Base-by-base conservation (phyloP, 805 yeast genomes). In the Candida cerambycidarum region DNA sequence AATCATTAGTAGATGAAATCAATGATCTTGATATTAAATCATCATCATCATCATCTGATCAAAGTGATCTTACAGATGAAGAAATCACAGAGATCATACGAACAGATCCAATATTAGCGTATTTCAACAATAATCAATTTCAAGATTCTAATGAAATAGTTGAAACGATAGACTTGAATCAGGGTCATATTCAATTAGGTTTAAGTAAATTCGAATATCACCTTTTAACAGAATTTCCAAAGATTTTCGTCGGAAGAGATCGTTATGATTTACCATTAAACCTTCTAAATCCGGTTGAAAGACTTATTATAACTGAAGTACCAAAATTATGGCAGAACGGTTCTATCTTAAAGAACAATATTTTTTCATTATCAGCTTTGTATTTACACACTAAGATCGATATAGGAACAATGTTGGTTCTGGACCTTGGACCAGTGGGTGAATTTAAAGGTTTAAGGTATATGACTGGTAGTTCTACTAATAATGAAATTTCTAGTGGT, bases 151-250 rank as follows among this genome's bases (percentile, higher is more conserved):
- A 4, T 17, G 35, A 18, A 3, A 11, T 32, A 7, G 3, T 3
- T n/a, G 10, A 18, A 18, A 5, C 16, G 3, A 6, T n/a, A 4
- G 35, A 18, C 9, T 19, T 33, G 5, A 23, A 23, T 14, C 28
- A 21, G 8, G 37, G 29, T 13, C 29, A 29, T 13, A 15, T 14
- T 5, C 44, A 41, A 13, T 16, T 41, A 25, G 39, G 39, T 3
- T 24, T 41, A 14, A 21, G 25, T 12, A 41, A 41, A 35, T 41
- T 41, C 25, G 44, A 41, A 13, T 41, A 41, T 30, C 23, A 38
- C 19, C 36, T 41, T 19, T 30, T 41, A 13, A 25, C 12, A 6
- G 39, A 35, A 19, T 41, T 41, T 24, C 44, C 39, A 7, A 16
- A 8, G 13, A 13, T 34, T 8, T 31, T 15, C n/a, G 5, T 41